phyloP scores from a whole-genome alignment of 2,329 filamentous ascomycete genomes.

The Talaromyces islandicus region DNA sequence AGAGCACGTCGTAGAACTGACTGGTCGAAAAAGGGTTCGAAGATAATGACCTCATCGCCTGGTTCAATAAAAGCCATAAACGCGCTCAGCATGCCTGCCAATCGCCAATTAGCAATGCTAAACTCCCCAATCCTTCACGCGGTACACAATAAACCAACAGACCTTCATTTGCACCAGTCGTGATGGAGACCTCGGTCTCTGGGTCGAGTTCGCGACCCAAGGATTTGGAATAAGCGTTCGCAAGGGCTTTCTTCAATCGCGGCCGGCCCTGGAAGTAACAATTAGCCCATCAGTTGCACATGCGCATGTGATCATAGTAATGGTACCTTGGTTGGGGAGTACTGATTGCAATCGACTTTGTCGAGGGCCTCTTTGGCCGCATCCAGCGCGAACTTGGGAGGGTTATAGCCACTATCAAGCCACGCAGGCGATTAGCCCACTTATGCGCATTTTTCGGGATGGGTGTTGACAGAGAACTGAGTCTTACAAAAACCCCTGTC shows the following conservation, averaged over 20 bases:
- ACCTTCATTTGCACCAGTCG: constrained; percentile 59
- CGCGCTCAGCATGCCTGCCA: constrained; percentile 76
- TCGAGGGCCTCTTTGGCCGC: constrained; percentile 87
- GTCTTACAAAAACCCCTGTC: constrained; percentile 55
- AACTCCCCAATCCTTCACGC: not conserved
- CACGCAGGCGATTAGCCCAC: not conserved
- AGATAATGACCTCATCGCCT: constrained; percentile 94
- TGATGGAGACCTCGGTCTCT: constrained; percentile 90
- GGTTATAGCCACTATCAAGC: constrained; percentile 69
- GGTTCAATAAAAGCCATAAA: constrained; percentile 97
- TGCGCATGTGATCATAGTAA: not conserved
- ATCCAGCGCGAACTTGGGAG: constrained; percentile 80
- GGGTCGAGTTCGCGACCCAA: constrained; percentile 79
- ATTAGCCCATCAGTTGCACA: not conserved
- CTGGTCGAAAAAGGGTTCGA: constrained; percentile 99
- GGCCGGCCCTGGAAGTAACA: constrained; percentile 61
- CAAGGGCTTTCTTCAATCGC: constrained; percentile 84
- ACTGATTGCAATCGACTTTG: constrained; percentile 95
- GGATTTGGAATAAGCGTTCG: constrained; percentile 83
- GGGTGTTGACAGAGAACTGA: no score
- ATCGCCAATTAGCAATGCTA: not conserved
- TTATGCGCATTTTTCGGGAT: not conserved
- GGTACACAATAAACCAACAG: constrained; percentile 1
- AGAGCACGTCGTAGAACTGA: constrained; percentile 43
- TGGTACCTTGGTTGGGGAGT: constrained; percentile 77